phyloP scores from a whole-genome alignment of 495 filamentous ascomycete species.

The Podospora australis region DNA sequence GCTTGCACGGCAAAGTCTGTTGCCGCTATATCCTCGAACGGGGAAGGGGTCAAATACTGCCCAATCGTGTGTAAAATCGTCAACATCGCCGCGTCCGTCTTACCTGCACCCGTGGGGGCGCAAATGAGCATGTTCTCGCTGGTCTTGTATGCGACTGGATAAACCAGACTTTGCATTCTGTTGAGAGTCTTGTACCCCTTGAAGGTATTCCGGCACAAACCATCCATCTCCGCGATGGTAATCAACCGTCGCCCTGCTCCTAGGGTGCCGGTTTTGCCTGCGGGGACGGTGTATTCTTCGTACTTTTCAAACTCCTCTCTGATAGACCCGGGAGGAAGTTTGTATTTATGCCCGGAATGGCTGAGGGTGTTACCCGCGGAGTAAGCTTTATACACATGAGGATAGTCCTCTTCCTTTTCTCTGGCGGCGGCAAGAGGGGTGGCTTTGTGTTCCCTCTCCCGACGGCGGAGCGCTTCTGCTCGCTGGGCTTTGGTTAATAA shows the following conservation, averaged over 20 bases:
- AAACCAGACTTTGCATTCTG: conserved; percentile 95
- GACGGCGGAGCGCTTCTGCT: conserved; percentile 63
- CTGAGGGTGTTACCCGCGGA: conserved; percentile 77
- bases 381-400: conserved; percentile 83
- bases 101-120: conserved; percentile 95
- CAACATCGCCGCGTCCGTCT: conserved; percentile 98
- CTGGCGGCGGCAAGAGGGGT: conserved; percentile 55
- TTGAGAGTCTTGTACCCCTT: conserved; percentile 90
- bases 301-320: conserved; percentile 57
- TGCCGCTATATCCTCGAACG: conserved; percentile 63
- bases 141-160: conserved; percentile 90
- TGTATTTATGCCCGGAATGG: conserved; percentile 68
- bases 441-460: conserved; percentile 78
- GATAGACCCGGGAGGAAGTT: conserved; percentile 59
- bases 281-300: conserved; percentile 82
- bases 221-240: conserved; percentile 75
- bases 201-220: conserved; percentile 84
- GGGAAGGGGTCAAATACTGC: conserved; percentile 76
- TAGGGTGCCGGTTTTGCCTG: conserved; percentile 68
- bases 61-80: conserved; percentile 83
- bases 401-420: conserved; percentile 65
- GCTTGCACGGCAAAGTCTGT: conserved; percentile 69
- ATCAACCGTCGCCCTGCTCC: conserved; percentile 66
- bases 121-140: conserved; percentile 99
- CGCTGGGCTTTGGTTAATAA: conserved; percentile 71